Conservation (phyloP, 495 filamentous ascomycete species). For the Penicillium manginii region DNA sequence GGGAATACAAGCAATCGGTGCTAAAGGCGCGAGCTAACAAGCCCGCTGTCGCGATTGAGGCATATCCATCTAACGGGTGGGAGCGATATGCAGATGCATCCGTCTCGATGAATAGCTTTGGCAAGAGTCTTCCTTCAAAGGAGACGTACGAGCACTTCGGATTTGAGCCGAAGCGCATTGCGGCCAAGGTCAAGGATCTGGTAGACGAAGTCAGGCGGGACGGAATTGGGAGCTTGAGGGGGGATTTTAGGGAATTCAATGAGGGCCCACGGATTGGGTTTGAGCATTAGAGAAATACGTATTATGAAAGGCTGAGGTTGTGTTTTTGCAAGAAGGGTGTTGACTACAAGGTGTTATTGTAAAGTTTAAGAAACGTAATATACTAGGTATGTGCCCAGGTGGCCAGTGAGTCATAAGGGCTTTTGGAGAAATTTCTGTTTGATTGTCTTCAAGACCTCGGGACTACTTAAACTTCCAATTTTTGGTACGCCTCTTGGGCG, state of each 20-base stretch:
- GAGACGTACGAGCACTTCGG: slow-evolving; percentile 49
- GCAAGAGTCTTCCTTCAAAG: slow-evolving; percentile 41
- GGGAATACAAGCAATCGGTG: slow-evolving; percentile 1
- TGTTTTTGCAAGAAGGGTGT: no score
- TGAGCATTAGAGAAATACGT: not conserved
- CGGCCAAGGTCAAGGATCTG: slow-evolving; percentile 8
- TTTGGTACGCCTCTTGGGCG: no score
- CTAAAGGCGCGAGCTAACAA: not conserved
- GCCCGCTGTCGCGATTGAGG: slow-evolving; percentile 35
- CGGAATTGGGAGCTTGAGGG: not conserved
- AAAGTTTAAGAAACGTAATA: no score
- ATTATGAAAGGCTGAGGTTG: no score
- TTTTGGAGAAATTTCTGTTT: no score
- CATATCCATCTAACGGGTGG: slow-evolving; percentile 53
- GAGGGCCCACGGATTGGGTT: not conserved
- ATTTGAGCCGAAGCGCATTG: slow-evolving; percentile 40
- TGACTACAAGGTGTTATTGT: no score
- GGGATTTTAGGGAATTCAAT: not conserved
- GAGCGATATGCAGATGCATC: slow-evolving; percentile 55
- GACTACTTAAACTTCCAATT: no score
- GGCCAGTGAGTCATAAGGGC: no score
- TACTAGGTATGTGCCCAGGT: no score
- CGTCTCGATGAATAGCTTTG: slow-evolving; percentile 45
- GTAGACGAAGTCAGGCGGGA: not conserved
- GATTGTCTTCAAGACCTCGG: no score